Conservation (phyloP, 495 filamentous ascomycete genomes). For the Parathielavia appendiculata region DNA sequence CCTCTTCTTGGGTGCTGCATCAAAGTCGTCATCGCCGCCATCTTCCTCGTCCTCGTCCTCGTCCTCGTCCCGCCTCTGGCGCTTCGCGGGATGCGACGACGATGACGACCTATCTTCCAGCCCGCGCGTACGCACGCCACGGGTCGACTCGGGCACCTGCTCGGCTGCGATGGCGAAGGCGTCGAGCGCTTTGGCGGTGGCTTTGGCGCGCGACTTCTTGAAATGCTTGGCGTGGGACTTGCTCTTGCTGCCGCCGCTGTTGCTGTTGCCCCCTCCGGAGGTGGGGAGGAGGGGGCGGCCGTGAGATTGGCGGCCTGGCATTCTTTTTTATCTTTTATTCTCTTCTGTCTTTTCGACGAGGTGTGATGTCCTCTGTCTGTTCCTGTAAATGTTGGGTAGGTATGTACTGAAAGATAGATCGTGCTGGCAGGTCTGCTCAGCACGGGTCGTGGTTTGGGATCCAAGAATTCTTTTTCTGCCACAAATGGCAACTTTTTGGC, state of each 20-base stretch:
- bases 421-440: background rate
- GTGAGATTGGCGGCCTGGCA: constrained; percentile 68
- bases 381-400: background rate
- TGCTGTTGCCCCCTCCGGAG: constrained; percentile 41
- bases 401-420: background rate
- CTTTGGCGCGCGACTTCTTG: constrained; percentile 41
- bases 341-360: background rate
- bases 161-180: constrained; percentile 79
- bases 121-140: constrained; percentile 41
- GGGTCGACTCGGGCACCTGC: constrained; percentile 39
- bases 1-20: constrained; percentile 38
- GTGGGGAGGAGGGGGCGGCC: constrained; percentile 42
- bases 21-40: constrained; percentile 49
- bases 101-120: constrained; percentile 34
- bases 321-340: constrained; percentile 25
- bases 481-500: constrained; percentile 25
- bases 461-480: constrained; percentile 30
- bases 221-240: constrained; percentile 14
- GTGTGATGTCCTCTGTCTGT: background rate
- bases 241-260: constrained; percentile 21
- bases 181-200: constrained; percentile 60
- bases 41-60: constrained; percentile 48
- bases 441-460: background rate
- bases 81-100: constrained; percentile 9
- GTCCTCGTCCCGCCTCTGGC: constrained; percentile 21